Evolutionary conservation across 2,329 filamentous ascomycete species (phyloP).

Genomic region (Clonostachys rosea): DNA sequence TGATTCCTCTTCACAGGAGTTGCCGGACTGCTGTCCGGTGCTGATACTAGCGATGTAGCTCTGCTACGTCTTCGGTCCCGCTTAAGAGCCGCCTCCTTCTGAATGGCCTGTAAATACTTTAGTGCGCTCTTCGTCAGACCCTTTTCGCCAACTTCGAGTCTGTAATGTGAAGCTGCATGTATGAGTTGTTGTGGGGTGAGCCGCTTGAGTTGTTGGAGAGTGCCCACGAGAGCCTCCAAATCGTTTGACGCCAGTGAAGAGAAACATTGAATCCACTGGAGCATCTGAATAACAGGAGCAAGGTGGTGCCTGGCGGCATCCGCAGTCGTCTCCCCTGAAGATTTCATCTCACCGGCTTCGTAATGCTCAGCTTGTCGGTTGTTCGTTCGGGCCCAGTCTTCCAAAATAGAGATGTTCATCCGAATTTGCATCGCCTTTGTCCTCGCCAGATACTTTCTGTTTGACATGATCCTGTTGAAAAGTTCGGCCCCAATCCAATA

Average conservation of each 20-base stretch:
- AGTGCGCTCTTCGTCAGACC: conserved; percentile 81
- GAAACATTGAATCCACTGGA: conserved; percentile 98
- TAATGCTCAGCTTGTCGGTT: conserved; percentile 94
- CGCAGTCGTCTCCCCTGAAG: conserved; percentile 80
- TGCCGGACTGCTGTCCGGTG: conserved; percentile 30
- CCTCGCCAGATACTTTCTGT: conserved; percentile 85
- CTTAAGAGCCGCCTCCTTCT: conserved; percentile 65
- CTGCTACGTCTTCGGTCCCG: conserved; percentile 48
- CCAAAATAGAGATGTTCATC: conserved; percentile 93
- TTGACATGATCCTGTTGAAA: conserved; percentile 97
- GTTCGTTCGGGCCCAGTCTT: conserved; percentile 93
- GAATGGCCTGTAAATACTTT: conserved; percentile 78
- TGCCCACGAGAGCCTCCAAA: conserved; percentile 80
- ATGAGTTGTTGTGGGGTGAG: conserved; percentile 85
- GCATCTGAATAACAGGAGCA: conserved; percentile 83
- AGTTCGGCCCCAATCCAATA: conserved; percentile 97
- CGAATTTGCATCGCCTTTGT: conserved; percentile 99
- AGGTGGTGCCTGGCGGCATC: conserved; percentile 82
- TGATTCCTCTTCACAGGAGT: conserved; percentile 34
- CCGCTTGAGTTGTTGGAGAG: conserved; percentile 81
- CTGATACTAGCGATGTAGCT: conserved; percentile 32
- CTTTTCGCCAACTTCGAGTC: conserved; percentile 93
- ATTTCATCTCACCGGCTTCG: conserved; percentile 82
- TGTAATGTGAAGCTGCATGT: conserved; percentile 88
- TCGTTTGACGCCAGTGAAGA: conserved; percentile 85